Evolutionary conservation across 2,329 filamentous ascomycete genomes (phyloP), one percentile per base, ranked within the genome.

Genomic region (Colletotrichum salicis): DNA sequence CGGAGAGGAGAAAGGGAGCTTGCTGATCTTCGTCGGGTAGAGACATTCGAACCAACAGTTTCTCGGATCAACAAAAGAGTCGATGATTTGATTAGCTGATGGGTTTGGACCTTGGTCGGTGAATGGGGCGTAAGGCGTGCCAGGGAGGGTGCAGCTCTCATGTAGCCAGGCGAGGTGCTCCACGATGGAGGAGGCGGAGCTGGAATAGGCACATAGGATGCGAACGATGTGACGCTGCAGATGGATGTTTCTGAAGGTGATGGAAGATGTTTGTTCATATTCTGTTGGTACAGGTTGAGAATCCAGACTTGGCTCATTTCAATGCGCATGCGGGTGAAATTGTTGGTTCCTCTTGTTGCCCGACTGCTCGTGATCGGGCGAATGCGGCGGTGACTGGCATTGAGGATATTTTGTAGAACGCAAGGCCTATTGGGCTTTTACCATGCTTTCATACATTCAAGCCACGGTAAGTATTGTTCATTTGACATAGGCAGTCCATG

Each of bases 61-160:
- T 24, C 1, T 33, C 19, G 37, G 2, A 27, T 22, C 59, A 24
- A 11, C n/a, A n/a, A 15, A 29, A 11, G 35, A 11, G 22, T 31
- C 27, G 33, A 19, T 61, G 7, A n/a, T 22, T 48, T 22, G 41
- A 48, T 48, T 22, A 48, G 37, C 37, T 41, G 37, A 41, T 1
- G 2, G 37, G 35, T 13, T 41, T 41, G 35, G 13, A 41, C 37
- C 5, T 41, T 41, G 37, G 35, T 13, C 5, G 35, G 15, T 19
- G 41, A 45, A 45, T n/a, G 41, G 63, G 62, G 63, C 56, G 35
- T 58, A 67, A 67, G 52, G 68, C 64, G 57, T 62, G 52, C 22
- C 64, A 19, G 58, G 31, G 19, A 29, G 37, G 64, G 19, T 22
- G 48, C 57, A 35, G 63, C 35, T 56, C 19, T 19, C 37, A 2